Conservation (phyloP, 2,329 filamentous ascomycete genomes). For the Phialophora macrospora region DNA sequence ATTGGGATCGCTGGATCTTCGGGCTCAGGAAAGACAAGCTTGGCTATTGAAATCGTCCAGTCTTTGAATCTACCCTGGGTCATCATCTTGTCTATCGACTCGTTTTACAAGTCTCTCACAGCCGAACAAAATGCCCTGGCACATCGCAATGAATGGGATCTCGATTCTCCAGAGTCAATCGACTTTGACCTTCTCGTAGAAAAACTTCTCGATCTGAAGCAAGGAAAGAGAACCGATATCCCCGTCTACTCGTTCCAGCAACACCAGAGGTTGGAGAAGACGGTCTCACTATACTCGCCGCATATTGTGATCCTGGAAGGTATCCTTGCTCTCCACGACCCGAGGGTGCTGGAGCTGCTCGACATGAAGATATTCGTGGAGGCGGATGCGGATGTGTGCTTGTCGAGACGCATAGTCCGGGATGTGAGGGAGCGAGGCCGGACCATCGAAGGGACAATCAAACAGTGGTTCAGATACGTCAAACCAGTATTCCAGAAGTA, state of each 20-base stretch:
- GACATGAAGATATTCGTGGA: slow-evolving; percentile 99
- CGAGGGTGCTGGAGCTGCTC: slow-evolving; percentile 79
- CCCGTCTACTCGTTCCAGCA: slow-evolving; percentile 95
- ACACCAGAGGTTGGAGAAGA: slow-evolving; percentile 77
- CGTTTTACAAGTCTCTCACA: slow-evolving; percentile 90
- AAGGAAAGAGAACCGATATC: slow-evolving; percentile 76
- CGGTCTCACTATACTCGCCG: slow-evolving; percentile 90
- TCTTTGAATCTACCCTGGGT: slow-evolving; percentile 95
- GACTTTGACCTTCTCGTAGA: slow-evolving; percentile 90
- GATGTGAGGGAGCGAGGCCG: slow-evolving; percentile 88
- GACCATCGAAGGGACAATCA: slow-evolving; percentile 93
- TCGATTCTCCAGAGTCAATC: slow-evolving; percentile 90
- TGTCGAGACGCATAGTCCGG: slow-evolving; percentile 82
- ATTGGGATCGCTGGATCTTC: slow-evolving; percentile 96
- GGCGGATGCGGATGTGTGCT: slow-evolving; percentile 90
- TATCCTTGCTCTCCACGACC: slow-evolving; percentile 92
- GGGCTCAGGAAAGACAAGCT: slow-evolving; percentile 91
- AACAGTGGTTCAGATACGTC: slow-evolving; percentile 96
- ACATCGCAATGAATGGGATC: slow-evolving; percentile 91
- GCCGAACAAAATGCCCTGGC: slow-evolving; percentile 78
- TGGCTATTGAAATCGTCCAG: slow-evolving; percentile 88
- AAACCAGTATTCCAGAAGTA: slow-evolving; percentile 96
- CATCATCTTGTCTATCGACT: slow-evolving; percentile 97
- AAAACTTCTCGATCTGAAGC: slow-evolving; percentile 80
- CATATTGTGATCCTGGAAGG: slow-evolving; percentile 95